Evolutionary conservation across 495 filamentous ascomycete species (phyloP).

Genomic region (Xylaria cubensis): DNA sequence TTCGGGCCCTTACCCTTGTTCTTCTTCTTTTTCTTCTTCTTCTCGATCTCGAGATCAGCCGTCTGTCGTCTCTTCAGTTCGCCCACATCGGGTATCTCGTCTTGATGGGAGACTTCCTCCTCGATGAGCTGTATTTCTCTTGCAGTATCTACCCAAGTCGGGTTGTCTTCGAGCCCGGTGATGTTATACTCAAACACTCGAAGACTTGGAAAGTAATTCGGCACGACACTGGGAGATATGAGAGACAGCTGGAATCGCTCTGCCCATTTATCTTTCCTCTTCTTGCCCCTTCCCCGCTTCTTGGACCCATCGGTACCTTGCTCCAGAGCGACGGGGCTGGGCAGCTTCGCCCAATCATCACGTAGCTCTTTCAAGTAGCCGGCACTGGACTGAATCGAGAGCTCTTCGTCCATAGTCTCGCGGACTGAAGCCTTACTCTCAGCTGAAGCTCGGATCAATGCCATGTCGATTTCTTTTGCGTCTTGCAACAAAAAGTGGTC

Average conservation of each 20-base stretch:
- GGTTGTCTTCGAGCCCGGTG: constrained; percentile 69
- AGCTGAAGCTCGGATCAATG: constrained; percentile 52
- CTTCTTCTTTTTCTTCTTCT: constrained; percentile 56
- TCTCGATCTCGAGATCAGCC: constrained; percentile 32
- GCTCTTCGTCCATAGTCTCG: constrained; percentile 56
- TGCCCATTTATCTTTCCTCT: constrained; percentile 67
- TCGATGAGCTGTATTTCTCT: constrained; percentile 22
- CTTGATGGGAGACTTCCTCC: background rate
- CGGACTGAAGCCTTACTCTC: constrained; percentile 37
- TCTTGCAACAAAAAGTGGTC: constrained; percentile 98
- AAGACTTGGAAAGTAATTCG: constrained; percentile 89
- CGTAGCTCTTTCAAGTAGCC: constrained; percentile 84
- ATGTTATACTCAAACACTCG: constrained; percentile 93
- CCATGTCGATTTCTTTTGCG: constrained; percentile 71
- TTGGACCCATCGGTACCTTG: constrained; percentile 40
- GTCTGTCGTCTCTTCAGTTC: constrained; percentile 35
- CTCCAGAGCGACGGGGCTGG: constrained; percentile 56
- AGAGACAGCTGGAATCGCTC: constrained; percentile 84
- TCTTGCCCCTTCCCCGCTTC: constrained; percentile 51
- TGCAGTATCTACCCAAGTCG: constrained; percentile 51
- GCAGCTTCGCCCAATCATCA: constrained; percentile 76
- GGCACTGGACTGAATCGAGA: constrained; percentile 68
- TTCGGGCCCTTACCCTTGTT: constrained; percentile 59
- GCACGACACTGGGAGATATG: constrained; percentile 85
- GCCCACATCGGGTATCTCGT: constrained; percentile 21